Evolutionary conservation across 2,329 filamentous ascomycete genomes (phyloP).

Genomic region (Xylaria sp.): DNA sequence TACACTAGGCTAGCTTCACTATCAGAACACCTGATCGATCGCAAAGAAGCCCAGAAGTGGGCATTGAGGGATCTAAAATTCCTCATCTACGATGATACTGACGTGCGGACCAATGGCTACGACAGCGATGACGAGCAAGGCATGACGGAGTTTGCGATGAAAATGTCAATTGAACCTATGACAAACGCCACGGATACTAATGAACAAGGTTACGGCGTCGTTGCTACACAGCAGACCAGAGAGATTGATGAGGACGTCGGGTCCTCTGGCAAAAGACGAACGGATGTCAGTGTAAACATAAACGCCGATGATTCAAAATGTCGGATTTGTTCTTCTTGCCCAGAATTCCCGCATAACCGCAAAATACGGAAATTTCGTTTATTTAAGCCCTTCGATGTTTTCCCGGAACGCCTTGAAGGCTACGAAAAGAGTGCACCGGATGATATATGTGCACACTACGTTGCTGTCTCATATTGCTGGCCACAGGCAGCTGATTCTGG

Average conservation of each 20-base stretch:
- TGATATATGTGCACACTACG: slow-evolving; percentile 11
- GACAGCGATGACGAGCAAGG: slow-evolving; percentile 16
- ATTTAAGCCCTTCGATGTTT: not conserved
- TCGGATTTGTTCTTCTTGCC: not conserved
- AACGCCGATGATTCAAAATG: not conserved
- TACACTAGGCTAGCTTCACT: not conserved
- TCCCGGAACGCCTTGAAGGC: not conserved
- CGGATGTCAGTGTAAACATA: not conserved
- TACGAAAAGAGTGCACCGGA: not conserved
- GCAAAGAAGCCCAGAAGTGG: not conserved
- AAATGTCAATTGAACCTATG: not conserved
- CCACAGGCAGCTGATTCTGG: too few relatives aligned
- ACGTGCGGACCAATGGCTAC: slow-evolving; percentile 5
- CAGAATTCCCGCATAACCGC: slow-evolving; percentile 1
- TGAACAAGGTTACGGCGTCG: not conserved
- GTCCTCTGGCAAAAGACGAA: not conserved
- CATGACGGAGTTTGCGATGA: slow-evolving; percentile 6
- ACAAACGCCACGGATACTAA: not conserved
- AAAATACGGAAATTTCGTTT: slow-evolving; percentile 9
- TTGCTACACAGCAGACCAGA: not conserved
- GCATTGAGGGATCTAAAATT: slow-evolving; percentile 12
- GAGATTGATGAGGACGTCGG: not conserved
- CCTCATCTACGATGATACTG: slow-evolving; percentile 6
- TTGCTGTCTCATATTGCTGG: slow-evolving; percentile 20
- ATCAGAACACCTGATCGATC: not conserved